Percentiles rank a stretch among this genome's conserved stretches.
These are phyloP conservation scores for Leishmania tropica DNA, from an alignment of 208 protist species.

Conservation along the genomic window DNA sequence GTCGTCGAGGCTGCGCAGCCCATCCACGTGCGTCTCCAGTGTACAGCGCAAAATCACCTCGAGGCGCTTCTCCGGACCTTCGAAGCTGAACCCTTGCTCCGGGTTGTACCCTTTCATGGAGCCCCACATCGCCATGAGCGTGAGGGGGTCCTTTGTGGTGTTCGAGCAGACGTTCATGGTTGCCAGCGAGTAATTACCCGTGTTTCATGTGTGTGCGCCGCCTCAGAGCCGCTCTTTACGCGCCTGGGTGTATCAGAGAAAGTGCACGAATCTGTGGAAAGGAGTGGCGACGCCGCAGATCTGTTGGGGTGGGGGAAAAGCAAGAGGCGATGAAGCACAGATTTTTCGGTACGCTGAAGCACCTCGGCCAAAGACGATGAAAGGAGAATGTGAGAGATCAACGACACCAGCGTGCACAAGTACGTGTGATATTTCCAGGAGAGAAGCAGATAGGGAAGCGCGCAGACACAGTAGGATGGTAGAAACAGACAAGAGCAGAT, in stretches of 20 bases:
- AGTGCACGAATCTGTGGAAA: not conserved
- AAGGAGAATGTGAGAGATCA: not conserved
- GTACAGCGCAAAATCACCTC: slow-evolving; percentile 83
- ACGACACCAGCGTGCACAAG: not conserved
- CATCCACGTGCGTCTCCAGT: slow-evolving; percentile 68
- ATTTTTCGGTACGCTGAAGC: not conserved
- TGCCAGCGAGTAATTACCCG: not conserved
- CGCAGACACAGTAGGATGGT: not conserved
- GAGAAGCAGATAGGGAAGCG: not conserved
- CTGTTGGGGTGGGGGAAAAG: not conserved
- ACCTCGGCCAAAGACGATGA: not conserved
- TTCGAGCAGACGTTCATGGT: slow-evolving; percentile 27
- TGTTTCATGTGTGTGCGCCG: not conserved
- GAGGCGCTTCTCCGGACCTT: slow-evolving; percentile 93
- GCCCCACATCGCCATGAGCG: slow-evolving; percentile 91
- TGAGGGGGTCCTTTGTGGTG: slow-evolving; percentile 76
- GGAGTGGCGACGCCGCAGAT: not conserved
- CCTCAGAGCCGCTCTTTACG: not conserved
- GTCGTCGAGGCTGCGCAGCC: slow-evolving; percentile 72
- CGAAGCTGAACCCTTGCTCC: slow-evolving; percentile 84
- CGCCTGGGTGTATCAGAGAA: not conserved
- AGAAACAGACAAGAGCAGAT: not conserved
- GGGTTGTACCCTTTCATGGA: slow-evolving; percentile 80
- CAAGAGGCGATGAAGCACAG: not conserved
- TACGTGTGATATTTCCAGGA: not conserved